Evolutionary conservation across 2,329 filamentous ascomycete species (phyloP), one percentile per base, ranked within the genome.

Genomic region (Zymoseptoria crescenta): DNA sequence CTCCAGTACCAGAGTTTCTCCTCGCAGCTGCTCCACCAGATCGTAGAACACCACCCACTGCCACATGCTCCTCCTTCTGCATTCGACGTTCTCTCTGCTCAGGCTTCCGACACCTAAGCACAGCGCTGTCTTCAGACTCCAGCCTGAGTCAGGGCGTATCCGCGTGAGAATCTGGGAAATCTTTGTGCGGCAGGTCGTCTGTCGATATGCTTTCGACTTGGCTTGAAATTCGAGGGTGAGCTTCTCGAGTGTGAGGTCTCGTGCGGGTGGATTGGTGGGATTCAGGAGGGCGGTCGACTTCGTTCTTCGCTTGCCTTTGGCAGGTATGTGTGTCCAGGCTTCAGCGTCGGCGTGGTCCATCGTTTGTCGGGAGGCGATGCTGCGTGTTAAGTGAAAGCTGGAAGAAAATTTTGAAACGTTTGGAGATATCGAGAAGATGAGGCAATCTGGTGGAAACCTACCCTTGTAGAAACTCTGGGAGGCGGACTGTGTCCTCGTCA

Each of bases 41-140:
- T 72, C 71, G 54, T 68, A 54, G 21, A 72, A 73, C 3, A 68
- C 66, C 2, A 66, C 70, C 27, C 69, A 59, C 60, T 73, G 71
- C 65, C 66, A 67, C 59, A 72, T 59, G 48, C 66, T 70, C 54
- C 70, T 64, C 48, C 64, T 62, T n/a, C 69, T 52, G 28, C 63
- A 64, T n/a, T 66, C 60, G 29, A 64, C 55, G 27, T 72, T 70
- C 21, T 69, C 67, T 49, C 69, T 59, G 58, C 68, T 70, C 61
- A 70, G 66, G 55, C 69, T 71, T 2, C 69, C 69, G 9, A 64
- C 62, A 1, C 66, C 71, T 4, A 73, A 53, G 51, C 69, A 71
- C 1, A 72, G 54, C 4, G 69, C 70, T n/a, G 62, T 67, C 9
- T 61, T 41, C 28, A 73, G 55, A 6, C 56, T 51, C 67, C 65